Base-by-base conservation (phyloP, 176 grass and related monocot species). In the Aegilops tauschii region DNA sequence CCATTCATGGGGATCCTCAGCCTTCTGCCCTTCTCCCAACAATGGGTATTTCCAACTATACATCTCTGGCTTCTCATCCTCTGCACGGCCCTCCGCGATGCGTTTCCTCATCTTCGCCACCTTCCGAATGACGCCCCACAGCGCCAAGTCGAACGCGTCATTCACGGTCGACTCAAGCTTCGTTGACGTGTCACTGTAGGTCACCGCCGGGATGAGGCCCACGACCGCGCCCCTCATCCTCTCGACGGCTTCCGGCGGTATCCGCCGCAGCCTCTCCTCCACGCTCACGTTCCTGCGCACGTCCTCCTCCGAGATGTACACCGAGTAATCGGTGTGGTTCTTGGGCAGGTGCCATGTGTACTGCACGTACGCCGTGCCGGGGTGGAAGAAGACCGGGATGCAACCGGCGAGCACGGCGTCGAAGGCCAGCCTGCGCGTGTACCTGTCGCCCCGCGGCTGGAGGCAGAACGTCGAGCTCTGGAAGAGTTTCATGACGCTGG, bases 401-500 rank as follows among this genome's bases (percentile, higher is more conserved):
- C 95, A 97, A 3, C 95, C 92, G 27, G 95, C 92, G 6, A 97
- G 72, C 84, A 97, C 68, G 58, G 95, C 80, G 73, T 93, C 92
- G 83, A 97, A 94, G n/a, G 89, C 70, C 12, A 73, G 59, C 4
- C 84, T 77, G 81, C 82, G 75, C 7, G 92, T 93, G 59, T 90
- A 90, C 1, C 88, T 83, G 73, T 89, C 80, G 0, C 86, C 88
- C 6, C 86, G 92, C 14, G 95, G 95, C 78, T 93, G 82, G 69
- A 97, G 88, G 86, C 95, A 97, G 81, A 97, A 97, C 4, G 69
- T 91, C 14, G 92, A 93, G 88, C 86, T 88, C 87, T 93, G 93
- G 82, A 95, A 97, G 59, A 91, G 82, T 61, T 67, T 70, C 91
- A 95, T 95, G 54, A 86, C 83, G 70, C 62, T 73, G 30, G 49